Evolutionary conservation across 345 rosid genomes (phyloP), one percentile per base, ranked within the genome.

Genomic region (Acer yangbiense): DNA sequence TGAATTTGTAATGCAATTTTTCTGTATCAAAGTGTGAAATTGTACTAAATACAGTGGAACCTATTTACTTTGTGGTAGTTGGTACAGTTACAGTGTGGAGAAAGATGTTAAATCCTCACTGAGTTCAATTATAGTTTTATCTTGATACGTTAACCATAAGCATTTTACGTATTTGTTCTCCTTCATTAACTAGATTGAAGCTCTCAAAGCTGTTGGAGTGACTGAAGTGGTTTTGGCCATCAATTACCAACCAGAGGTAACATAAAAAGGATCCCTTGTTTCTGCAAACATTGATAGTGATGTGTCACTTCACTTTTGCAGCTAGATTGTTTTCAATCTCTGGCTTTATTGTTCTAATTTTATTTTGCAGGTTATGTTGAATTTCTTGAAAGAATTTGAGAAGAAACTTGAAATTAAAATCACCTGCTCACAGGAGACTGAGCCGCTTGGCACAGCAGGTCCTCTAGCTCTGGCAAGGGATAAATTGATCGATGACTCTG

Each of bases 391-490:
- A 81, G 91, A 87, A 54, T 91, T 87, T 83, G 93, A 93, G 88
- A 73, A 88, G 44, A 91, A 93, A 82, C 87, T 93, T 52, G 94
- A 84, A 25, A 93, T 93, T 71, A 91, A 80, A 83, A 93, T 93
- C 81, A 87, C 88, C 8, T 93, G 91, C 87, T 93, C 95, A 10
- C 95, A 89, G 69, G 97, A 93, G 87, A 88, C 97, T 9, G 97
- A 93, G 80, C 93, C 97, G 35, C 95, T 90, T 27, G 95, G 97
- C 71, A 92, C 97, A 29, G 95, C 95, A 74, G 97, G 93, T 73
- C 97, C 95, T 82, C 87, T 90, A 29, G 97, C 95, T 29, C 43
- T 92, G 75, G 97, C 97, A 10, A 87, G 90, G 83, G 93, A 92
- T 74, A 91, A 90, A 81, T 72, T 90, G 79, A 44, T 87, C 11